These are phyloP conservation scores for Populus euphratica DNA, from an alignment of 345 rosid genomes.

Conservation along the genomic window DNA sequence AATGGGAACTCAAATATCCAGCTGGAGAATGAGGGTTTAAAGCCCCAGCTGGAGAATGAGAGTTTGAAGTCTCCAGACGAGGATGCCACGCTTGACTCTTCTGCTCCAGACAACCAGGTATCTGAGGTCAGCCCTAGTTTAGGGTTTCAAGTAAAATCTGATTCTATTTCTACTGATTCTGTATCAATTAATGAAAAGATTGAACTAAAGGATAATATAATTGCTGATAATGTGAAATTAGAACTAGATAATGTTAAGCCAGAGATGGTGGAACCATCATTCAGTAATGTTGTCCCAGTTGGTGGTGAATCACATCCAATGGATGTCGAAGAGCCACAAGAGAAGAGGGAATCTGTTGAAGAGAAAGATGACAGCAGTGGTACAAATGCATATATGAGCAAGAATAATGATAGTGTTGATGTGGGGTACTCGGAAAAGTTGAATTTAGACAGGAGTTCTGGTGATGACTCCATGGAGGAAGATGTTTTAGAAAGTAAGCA, in stretches of 20 bases:
- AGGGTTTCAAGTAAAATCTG: slow-evolving; percentile 98
- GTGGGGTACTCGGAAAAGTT: slow-evolving; percentile 79
- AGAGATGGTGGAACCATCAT: slow-evolving; percentile 79
- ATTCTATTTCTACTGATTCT: slow-evolving; percentile 98
- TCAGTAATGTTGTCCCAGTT: slow-evolving; percentile 49
- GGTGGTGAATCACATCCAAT: slow-evolving; percentile 76
- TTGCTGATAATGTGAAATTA: slow-evolving; percentile 96
- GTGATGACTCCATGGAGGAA: slow-evolving; percentile 95
- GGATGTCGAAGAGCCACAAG: slow-evolving; percentile 86
- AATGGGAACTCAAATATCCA: slow-evolving; percentile 27
- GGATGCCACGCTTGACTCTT: slow-evolving; percentile 44
- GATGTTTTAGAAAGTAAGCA: slow-evolving; percentile 79
- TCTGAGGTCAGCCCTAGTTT: slow-evolving; percentile 92
- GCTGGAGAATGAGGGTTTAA: slow-evolving; percentile 38
- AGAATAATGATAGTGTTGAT: slow-evolving; percentile 62
- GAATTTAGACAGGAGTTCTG: slow-evolving; percentile 92
- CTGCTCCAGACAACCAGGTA: slow-evolving; percentile 89
- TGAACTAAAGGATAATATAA: slow-evolving; percentile 93
- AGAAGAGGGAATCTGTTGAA: slow-evolving; percentile 57
- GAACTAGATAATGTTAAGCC: slow-evolving; percentile 84
- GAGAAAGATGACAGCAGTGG: slow-evolving; percentile 59
- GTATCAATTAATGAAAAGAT: slow-evolving; percentile 91
- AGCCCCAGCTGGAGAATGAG: slow-evolving; percentile 40
- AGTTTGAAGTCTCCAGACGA: slow-evolving; percentile 41
- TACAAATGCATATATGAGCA: slow-evolving; percentile 61